These are phyloP conservation scores for Macrolepiota fuliginosa DNA, from an alignment of 768 basidiomycete genomes.

Conservation along the genomic window DNA sequence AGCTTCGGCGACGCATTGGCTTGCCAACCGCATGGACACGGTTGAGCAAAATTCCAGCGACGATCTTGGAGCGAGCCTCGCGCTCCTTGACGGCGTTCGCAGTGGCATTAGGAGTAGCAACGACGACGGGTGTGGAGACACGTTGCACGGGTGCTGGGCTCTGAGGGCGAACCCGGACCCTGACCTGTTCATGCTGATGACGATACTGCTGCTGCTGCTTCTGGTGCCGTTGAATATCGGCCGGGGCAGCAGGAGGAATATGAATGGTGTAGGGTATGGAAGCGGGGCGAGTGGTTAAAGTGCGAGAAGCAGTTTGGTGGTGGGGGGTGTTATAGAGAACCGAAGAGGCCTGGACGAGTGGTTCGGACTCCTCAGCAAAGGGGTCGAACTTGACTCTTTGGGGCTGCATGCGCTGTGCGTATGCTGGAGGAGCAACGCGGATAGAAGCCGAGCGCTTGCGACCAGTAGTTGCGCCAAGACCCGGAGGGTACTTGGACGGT, in stretches of 20 bases:
- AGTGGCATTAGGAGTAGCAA: background rate
- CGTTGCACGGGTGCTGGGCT: background rate
- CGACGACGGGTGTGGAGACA: conserved; percentile 7
- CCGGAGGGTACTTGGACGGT: conserved; percentile 6
- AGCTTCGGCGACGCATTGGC: conserved; percentile 40
- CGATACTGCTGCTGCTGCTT: conserved; percentile 3
- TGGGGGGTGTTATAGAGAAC: conserved; percentile 2
- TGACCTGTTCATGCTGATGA: background rate
- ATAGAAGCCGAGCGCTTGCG: conserved; percentile 20
- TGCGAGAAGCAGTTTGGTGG: background rate
- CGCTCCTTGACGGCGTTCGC: conserved; percentile 30
- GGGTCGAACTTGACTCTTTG: conserved; percentile 31
- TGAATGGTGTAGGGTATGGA: conserved; percentile 24
- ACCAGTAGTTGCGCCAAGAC: conserved; percentile 5
- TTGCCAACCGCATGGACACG: conserved; percentile 50
- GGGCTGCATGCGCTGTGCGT: conserved; percentile 7
- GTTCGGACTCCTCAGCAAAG: conserved; percentile 30
- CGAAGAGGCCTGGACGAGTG: conserved; percentile 1
- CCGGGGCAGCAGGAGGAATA: conserved; percentile 21
- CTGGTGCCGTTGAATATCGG: conserved; percentile 21
- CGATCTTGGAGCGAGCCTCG: conserved; percentile 35
- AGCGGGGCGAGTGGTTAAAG: background rate
- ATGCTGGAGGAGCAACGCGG: conserved; percentile 18
- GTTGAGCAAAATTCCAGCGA: conserved; percentile 57
- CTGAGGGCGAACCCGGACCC: background rate